Base-by-base conservation (phyloP, 345 rosid genomes). In the Corymbia maculata region DNA sequence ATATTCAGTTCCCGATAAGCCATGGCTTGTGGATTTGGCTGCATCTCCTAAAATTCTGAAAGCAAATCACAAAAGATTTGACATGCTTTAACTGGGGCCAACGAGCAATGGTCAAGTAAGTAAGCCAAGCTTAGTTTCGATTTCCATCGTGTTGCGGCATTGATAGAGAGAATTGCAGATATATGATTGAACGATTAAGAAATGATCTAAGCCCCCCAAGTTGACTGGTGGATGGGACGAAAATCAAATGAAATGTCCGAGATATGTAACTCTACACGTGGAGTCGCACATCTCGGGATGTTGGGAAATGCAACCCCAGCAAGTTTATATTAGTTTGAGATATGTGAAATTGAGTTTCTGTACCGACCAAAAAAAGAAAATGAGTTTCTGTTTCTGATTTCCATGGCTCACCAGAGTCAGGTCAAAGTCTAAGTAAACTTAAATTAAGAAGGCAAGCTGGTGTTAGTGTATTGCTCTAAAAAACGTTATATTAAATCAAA, bases 101-200 rank as follows among this genome's bases (percentile, higher is more conserved):
- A 52, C 0, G 22, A 52, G 0, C 22, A 3, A 52, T 17, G 22
- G 22, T 1, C 9, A 22, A 0, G 61, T 8, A 55, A 12, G 28
- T 9, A 1, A 22, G 61, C 61, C 2, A 55, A 1, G 61, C 28
- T 55, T 28, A 55, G 61, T 55, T 55, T 55, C 28, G 28, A 55
- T 55, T 55, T 55, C 42, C 4, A 12, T 22, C 61, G 2, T 55
- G 61, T 55, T 0, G 0, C 61, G 28, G 28, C 11, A 55, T 55
- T 55, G 61, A 22, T 55, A 0, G 12, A 21, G 5, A 55, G 61
- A 55, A 55, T 55, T 55, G 61, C 61, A 55, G 12, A 55, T 4
- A 55, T 55, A 8, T 22, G 61, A 55, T 55, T 22, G 3, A 55
- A 55, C 11, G 5, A 55, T 55, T 22, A 55, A 55, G 28, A 55